phyloP scores from a whole-genome alignment of 805 yeast genomes.

The Wickerhamiella parazyma region DNA sequence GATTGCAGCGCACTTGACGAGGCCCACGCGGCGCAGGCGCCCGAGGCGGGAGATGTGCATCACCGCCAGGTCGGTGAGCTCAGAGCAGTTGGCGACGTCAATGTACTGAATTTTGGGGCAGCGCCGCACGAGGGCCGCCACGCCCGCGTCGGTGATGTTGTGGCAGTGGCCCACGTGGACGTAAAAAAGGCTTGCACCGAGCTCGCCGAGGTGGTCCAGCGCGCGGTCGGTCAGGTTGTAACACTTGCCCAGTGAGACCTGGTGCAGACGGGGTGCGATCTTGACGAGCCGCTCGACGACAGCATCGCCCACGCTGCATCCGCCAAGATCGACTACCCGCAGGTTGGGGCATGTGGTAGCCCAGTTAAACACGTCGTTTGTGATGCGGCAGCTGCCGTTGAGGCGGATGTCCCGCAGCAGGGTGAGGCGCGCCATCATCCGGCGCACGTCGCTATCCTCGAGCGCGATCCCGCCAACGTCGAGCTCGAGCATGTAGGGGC shows the following conservation, averaged over 20 bases:
- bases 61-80: conserved; percentile 71
- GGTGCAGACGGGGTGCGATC: conserved; percentile 74
- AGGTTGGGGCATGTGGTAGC: conserved; percentile 42
- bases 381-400: conserved; percentile 53
- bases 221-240: conserved; percentile 72
- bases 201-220: conserved; percentile 49
- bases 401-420: conserved; percentile 75
- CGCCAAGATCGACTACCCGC: conserved; percentile 73
- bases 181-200: conserved; percentile 73
- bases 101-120: conserved; percentile 84
- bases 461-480: conserved; percentile 35
- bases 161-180: conserved; percentile 91
- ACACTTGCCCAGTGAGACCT: conserved; percentile 83
- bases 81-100: conserved; percentile 88
- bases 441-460: conserved; percentile 46
- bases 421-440: conserved; percentile 46
- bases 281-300: conserved; percentile 58
- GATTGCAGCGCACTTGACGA: conserved; percentile 80
- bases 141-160: conserved; percentile 80
- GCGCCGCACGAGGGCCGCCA: conserved; percentile 52
- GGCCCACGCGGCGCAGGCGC: conserved; percentile 74
- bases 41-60: conserved; percentile 64
- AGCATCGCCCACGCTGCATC: conserved; percentile 71
- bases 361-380: conserved; percentile 44
- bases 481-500: conserved; percentile 74